Base-by-base conservation (phyloP, 164 flowering plant species). In the Cinnamomum micranthum region DNA sequence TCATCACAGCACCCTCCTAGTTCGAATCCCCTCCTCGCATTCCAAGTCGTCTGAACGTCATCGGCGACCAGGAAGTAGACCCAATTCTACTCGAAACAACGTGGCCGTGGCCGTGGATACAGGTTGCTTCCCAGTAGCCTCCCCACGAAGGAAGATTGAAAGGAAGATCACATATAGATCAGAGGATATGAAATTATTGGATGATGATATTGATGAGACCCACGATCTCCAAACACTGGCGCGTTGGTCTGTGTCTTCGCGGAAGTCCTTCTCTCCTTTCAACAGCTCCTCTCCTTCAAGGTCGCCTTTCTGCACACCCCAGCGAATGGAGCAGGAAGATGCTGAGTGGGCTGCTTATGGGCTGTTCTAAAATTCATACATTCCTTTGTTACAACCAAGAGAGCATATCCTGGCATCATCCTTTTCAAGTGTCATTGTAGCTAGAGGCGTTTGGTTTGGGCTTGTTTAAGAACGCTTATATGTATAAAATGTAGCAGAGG, bases 261-360 rank as follows among this genome's bases (percentile, higher is more conserved):
- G 69, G 4, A 67, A 31, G 69, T 67, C 72, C 50, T 24, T 70
- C 27, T 70, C 72, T 27, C 63, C 70, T 31, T 68, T 41, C 35
- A 15, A 4, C 47, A 28, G 68, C 31, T 15, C 22, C 35, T 68
- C 70, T 31, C 70, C 35, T 68, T 68, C 70, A 24, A 6, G 12
- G 28, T 70, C 41, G 14, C 24, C 60, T 58, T 50, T 71, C 64
- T 31, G 62, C 28, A 23, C 47, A 33, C n/a, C 73, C 64, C 64
- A 6, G 72, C 33, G 73, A 28, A 12, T 63, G 60, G 20, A 28
- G 13, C 31, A 20, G 41, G 35, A 71, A 28, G 73, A 71, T 19
- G 35, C 33, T 31, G 73, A 71, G 64, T 71, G 73, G 73, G 73
- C 73, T 22, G 35, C 64, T 4, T 71, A 71, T 27, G 73, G 73